Base-by-base conservation (phyloP, 495 filamentous ascomycete species). In the Penicillium robsamsonii region DNA sequence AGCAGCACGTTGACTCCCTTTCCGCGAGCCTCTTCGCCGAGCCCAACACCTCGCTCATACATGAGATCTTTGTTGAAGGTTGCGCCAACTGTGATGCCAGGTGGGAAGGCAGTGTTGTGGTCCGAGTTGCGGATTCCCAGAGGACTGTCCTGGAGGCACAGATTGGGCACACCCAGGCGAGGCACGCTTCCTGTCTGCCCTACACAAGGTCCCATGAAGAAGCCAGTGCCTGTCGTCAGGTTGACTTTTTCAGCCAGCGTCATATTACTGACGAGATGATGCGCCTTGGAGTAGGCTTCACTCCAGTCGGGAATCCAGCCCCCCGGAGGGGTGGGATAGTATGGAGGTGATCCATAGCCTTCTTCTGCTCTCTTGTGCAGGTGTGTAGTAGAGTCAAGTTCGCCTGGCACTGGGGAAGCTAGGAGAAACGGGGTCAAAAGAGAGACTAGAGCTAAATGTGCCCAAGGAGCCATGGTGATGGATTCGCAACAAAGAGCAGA, bases 181-280 rank as follows among this genome's bases (percentile, higher is more conserved):
- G 60, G 57, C 8, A 70, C 75, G 43, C 72, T 75, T 0, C 75
- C 75, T 0, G 73, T 76, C 27, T 79, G 70, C 2, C 76, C 76
- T 0, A 70, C 72, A 33, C 76, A 79, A 8, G 72, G 76, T 1
- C 76, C 75, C 74, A 77, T 77, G 42, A 60, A 75, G 52, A 70
- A 68, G 0, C 74, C 74, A 8, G 74, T 77, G 47, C 93, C 93
- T 2, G 92, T 96, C 0, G 93, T 96, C 41, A 97, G 67, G 69
- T 97, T 97, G 69, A 97, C 89, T 78, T 97, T 97, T 78, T 97
- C 93, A 15, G 88, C 75, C 46, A 97, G 76, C 0, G 92, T 97
- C 73, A 97, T 79, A 70, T 94, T 86, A 43, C 82, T 83, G 44
- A 97, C 93, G 48, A 96, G 88, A 3, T 69, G 75, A 58, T 82